Percentiles rank a stretch among this genome's conserved stretches.
Conservation (phyloP, 2,329 filamentous ascomycete species). For the Colletotrichum salicis region DNA sequence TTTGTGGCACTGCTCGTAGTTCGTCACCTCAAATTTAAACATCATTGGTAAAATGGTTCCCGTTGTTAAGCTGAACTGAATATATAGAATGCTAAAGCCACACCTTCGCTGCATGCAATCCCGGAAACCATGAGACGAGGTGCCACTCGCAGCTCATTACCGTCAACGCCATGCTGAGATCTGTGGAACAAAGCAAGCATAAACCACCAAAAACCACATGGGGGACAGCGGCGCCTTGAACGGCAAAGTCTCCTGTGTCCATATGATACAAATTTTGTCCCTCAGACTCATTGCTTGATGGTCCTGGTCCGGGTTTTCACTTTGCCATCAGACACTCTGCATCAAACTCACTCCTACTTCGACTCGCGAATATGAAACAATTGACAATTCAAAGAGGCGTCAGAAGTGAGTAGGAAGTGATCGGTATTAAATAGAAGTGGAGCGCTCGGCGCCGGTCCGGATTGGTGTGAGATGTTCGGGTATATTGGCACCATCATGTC, state of each 20-base stretch:
- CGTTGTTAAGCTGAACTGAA: not conserved
- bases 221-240: not conserved
- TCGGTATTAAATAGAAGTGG: constrained; percentile 29
- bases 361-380: constrained; percentile 3
- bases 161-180: constrained; percentile 31
- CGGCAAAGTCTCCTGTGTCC: not conserved
- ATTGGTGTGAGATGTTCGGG: constrained; percentile 32
- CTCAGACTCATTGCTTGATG: not conserved
- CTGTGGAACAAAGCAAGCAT: not conserved
- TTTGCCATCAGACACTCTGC: constrained; percentile 1
- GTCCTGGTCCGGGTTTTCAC: not conserved
- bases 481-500: constrained; percentile 34
- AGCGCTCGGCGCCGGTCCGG: constrained; percentile 39
- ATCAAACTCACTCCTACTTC: constrained; percentile 1
- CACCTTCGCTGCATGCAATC: not conserved
- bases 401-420: not conserved
- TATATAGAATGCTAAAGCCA: constrained; percentile 3
- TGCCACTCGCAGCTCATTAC: constrained; percentile 17
- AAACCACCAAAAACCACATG: not conserved
- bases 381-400: not conserved
- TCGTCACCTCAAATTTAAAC: not conserved
- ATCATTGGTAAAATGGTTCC: not conserved
- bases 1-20: not conserved
- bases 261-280: constrained; percentile 4
- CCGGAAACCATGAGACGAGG: constrained; percentile 12